These are phyloP conservation scores for Perilla frutescens DNA, from an alignment of 257 asterid species.

Conservation along the genomic window DNA sequence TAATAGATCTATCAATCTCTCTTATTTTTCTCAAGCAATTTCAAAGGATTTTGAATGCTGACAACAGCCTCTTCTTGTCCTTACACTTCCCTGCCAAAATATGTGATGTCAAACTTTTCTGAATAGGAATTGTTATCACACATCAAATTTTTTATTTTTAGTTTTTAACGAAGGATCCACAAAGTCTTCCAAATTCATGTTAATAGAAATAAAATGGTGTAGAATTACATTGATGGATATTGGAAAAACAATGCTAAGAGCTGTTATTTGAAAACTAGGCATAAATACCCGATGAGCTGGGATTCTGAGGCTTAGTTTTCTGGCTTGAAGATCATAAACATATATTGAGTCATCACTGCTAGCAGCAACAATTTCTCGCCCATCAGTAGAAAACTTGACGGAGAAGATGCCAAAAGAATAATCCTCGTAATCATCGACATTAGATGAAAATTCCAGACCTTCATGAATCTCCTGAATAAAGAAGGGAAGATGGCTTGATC, in stretches of 20 bases:
- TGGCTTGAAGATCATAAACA: constrained; percentile 87
- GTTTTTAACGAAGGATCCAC: not conserved
- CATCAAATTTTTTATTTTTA: not conserved
- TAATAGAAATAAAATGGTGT: constrained; percentile 16
- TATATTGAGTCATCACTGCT: constrained; percentile 74
- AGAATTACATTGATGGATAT: not conserved
- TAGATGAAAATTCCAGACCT: constrained; percentile 78
- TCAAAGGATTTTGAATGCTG: not conserved
- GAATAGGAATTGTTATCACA: not conserved
- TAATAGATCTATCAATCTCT: not conserved
- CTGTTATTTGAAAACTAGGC: not conserved
- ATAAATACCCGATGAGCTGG: constrained; percentile 82
- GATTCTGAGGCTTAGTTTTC: constrained; percentile 69
- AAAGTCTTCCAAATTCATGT: not conserved
- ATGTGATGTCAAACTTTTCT: not conserved
- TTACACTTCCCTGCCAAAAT: not conserved
- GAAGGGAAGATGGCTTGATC: constrained; percentile 19
- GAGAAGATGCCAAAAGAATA: constrained; percentile 94
- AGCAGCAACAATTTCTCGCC: constrained; percentile 90
- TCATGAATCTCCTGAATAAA: constrained; percentile 90
- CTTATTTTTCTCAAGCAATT: not conserved
- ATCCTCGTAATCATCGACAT: constrained; percentile 54
- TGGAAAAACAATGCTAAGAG: constrained; percentile 8
- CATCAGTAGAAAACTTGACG: constrained; percentile 88
- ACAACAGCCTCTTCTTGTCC: not conserved